Base-by-base conservation (phyloP, 371 early-diverging fungal species). In the Coemansia sp. region DNA sequence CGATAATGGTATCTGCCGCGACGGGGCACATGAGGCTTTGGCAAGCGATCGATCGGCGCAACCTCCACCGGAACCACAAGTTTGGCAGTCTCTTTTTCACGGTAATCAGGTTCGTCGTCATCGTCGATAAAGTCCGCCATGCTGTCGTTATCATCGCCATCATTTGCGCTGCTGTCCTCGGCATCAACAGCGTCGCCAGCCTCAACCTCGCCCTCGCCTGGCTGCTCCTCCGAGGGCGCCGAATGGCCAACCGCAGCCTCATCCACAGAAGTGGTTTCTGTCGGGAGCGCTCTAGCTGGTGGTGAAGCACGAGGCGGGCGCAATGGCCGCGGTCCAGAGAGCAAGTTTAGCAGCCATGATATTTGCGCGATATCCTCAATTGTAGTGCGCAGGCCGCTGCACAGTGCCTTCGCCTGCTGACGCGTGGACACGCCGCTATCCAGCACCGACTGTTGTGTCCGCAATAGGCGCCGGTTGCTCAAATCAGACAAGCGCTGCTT, bases 81-180 rank as follows among this genome's bases (percentile, higher is more conserved):
- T 5, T 0, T 2, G 2, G 36, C 57, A 18, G 32, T 11, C 42
- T 9, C 6, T 38, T 5, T 6, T 3, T 0, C 46, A 8, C 43
- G n/a, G n/a, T 44, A 24, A 43, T n/a, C 14, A 44, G 1, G 12
- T 10, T 37, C 49, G 9, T 24, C 58, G 12, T 36, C 40, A 38
- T 74, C 75, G 11, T 75, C 75, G 47, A 75, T 68, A 62, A 75
- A 75, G 31, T 65, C 66, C 18, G 29, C 48, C 65, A 67, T 61
- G 8, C 64, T 55, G 18, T 67, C 67, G 37, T 46, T 39, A 47
- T 55, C 55, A n/a, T n/a, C 44, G 38, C 14, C n/a, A 12, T 11
- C 42, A 24, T 18, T 3, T 38, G 5, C 62, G 14, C 1, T n/a
- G 43, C 14, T 14, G 43, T 14, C 11, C 11, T 2, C 43, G 4